phyloP scores from a whole-genome alignment of 2,329 filamentous ascomycete species.

The Ceratocystis ficicola region DNA sequence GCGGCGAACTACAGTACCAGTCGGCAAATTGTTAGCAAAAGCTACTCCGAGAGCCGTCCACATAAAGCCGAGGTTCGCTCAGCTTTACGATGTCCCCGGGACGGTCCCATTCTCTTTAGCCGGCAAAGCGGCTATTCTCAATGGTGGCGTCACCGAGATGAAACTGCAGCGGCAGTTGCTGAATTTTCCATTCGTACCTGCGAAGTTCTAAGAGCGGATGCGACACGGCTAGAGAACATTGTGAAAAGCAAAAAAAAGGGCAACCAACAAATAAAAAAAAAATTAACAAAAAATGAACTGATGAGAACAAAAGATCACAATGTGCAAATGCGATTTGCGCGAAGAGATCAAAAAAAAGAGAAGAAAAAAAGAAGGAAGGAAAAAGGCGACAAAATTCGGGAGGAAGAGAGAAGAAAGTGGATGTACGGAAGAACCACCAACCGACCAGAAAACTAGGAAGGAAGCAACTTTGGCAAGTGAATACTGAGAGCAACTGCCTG shows the following conservation, averaged over 20 bases:
- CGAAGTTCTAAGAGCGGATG: conserved; percentile 21
- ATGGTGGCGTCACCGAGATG: neutral
- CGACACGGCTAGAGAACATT: conserved; percentile 22
- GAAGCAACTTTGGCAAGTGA: conserved; percentile 4
- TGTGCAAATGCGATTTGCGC: conserved; percentile 23
- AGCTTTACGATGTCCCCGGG: conserved; percentile 18
- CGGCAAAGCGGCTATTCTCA: neutral
- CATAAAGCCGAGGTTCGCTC: conserved; percentile 22
- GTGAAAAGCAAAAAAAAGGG: conserved; percentile 22
- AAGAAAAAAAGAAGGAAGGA: conserved; percentile 9
- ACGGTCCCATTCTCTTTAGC: neutral
- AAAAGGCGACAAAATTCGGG: conserved; percentile 20
- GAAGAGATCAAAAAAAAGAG: conserved; percentile 18
- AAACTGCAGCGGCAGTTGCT: neutral
- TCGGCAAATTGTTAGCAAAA: conserved; percentile 10
- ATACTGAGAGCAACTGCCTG: conserved; percentile 5
- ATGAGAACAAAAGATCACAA: conserved; percentile 13
- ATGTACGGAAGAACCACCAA: conserved; percentile 9
- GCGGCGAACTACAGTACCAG: conserved; percentile 25
- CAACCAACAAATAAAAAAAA: conserved; percentile 20
- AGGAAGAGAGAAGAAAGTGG: conserved; percentile 23
- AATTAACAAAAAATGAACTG: neutral
- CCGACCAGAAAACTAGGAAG: conserved; percentile 9
- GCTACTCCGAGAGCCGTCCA: conserved; percentile 12
- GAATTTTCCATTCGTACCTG: conserved; percentile 9